A percentile compares a stretch with the other conserved stretches of the same genome.
phyloP scores from a whole-genome alignment of 345 rosid genomes.

The Salix exigua region DNA sequence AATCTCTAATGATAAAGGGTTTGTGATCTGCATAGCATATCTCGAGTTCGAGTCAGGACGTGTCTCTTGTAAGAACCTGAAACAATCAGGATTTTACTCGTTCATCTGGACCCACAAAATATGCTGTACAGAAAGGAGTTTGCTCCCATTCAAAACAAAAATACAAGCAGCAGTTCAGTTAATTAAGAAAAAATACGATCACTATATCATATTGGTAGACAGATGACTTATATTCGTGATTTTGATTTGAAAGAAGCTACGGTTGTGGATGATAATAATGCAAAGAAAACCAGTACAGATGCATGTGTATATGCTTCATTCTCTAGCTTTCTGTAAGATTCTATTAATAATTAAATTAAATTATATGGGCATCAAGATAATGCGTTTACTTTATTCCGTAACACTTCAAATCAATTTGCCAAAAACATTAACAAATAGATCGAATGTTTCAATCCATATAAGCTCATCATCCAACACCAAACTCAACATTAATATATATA shows the following conservation, averaged over 20 bases:
- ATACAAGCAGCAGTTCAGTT: no score
- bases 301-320: not conserved
- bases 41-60: accelerated
- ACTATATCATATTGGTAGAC: not conserved
- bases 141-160: no score
- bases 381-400: not conserved
- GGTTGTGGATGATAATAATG: constrained; percentile 6
- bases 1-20: no score
- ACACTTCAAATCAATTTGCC: not conserved
- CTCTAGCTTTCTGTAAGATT: not conserved
- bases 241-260: not conserved
- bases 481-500: no score
- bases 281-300: not conserved
- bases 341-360: not conserved
- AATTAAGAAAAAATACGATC: no score
- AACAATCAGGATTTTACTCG: no score
- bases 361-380: not conserved
- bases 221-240: not conserved
- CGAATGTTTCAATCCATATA: not conserved
- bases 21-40: no score
- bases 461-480: not conserved
- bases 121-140: no score
- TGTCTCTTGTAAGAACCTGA: accelerated
- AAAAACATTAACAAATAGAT: not conserved
- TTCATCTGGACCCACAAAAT: no score